phyloP scores from a whole-genome alignment of 495 filamentous ascomycete species.

The Xylaria nigripes region DNA sequence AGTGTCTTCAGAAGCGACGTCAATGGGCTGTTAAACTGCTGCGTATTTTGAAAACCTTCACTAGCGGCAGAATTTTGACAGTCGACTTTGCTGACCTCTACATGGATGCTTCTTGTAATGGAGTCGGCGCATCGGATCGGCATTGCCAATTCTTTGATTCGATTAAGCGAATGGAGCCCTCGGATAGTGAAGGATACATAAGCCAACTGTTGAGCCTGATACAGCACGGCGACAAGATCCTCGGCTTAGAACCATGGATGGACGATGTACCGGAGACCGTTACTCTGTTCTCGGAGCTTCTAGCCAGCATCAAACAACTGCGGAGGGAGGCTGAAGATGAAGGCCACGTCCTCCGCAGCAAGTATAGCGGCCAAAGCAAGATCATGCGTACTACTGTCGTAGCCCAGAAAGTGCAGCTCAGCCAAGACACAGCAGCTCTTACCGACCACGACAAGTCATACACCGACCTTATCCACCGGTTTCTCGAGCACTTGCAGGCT shows the following conservation, averaged over 20 bases:
- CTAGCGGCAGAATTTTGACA: slow-evolving; percentile 8
- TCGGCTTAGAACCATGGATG: slow-evolving; percentile 29
- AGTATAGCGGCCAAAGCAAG: slow-evolving; percentile 62
- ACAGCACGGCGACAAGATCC: slow-evolving; percentile 29
- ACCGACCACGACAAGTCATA: slow-evolving; percentile 69
- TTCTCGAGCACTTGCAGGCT: slow-evolving; percentile 47
- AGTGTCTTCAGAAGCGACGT: slow-evolving; percentile 16
- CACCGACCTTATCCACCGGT: slow-evolving; percentile 59
- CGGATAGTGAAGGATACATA: slow-evolving; percentile 32
- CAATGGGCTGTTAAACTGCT: slow-evolving; percentile 15
- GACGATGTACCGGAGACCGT: slow-evolving; percentile 28
- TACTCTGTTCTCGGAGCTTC: slow-evolving; percentile 30
- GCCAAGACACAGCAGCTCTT: slow-evolving; percentile 66
- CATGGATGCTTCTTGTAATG: slow-evolving; percentile 28
- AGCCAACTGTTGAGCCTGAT: slow-evolving; percentile 26
- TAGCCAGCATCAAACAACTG: slow-evolving; percentile 32
- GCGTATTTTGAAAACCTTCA: slow-evolving; percentile 19
- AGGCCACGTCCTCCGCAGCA: slow-evolving; percentile 55
- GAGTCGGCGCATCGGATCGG: slow-evolving; percentile 25
- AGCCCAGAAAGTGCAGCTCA: slow-evolving; percentile 78
- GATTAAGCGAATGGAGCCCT: slow-evolving; percentile 34
- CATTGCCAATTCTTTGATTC: slow-evolving; percentile 28
- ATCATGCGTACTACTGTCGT: slow-evolving; percentile 76
- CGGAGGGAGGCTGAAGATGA: slow-evolving; percentile 33
- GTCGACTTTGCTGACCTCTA: slow-evolving; percentile 32